Evolutionary conservation across 306 rosid genomes (phyloP).

Genomic region (Fagus sylvatica): DNA sequence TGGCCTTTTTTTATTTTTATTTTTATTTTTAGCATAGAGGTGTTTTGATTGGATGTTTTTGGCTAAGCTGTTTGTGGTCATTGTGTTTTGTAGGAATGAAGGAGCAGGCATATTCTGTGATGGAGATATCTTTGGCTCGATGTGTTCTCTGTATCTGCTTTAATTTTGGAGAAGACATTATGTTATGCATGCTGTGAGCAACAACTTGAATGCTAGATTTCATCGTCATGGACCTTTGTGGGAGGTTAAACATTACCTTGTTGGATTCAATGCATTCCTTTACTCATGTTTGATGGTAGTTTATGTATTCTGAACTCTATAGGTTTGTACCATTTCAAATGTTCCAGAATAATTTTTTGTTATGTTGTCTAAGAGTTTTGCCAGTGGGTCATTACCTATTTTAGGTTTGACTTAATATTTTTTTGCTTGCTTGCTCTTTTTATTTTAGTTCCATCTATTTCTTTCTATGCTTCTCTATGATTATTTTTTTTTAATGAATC

Average conservation of each 20-base stretch:
- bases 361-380: constrained; percentile 11
- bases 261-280: constrained; percentile 37
- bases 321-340: constrained; percentile 19
- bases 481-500: background rate
- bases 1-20: background rate
- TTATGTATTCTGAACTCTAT: constrained; percentile 30
- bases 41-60: background rate
- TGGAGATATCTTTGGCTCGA: constrained; percentile 8
- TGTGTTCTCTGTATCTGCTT: constrained; percentile 7
- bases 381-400: constrained; percentile 9
- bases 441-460: background rate
- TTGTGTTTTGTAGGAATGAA: constrained; percentile 49
- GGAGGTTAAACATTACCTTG: constrained; percentile 49
- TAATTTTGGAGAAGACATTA: constrained; percentile 19
- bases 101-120: constrained; percentile 4
- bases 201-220: constrained; percentile 33
- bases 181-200: constrained; percentile 28
- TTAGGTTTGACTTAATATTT: background rate
- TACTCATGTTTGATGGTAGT: constrained; percentile 31
- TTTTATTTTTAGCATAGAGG: background rate
- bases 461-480: background rate
- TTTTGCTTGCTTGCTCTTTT: background rate
- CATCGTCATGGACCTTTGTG: constrained; percentile 37
- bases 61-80: background rate
- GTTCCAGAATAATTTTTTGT: constrained; percentile 16